phyloP scores from a whole-genome alignment of 352 stramenopile species.

The Globisporangium lucens region DNA sequence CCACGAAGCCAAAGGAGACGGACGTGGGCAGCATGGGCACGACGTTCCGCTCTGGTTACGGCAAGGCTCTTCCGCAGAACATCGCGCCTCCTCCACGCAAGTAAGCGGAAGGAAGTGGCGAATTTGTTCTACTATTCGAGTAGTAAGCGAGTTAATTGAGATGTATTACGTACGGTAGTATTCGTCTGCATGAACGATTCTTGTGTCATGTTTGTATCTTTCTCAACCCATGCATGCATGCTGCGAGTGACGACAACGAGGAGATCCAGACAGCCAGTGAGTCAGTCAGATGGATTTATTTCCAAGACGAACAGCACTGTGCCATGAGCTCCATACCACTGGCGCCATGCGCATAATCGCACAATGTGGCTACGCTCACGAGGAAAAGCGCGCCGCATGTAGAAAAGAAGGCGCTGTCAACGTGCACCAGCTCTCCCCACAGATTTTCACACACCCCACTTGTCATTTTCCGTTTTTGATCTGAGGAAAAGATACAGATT shows the following conservation, averaged over 20 bases:
- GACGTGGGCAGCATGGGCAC: slow-evolving; percentile 81
- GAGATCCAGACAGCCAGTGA: not conserved
- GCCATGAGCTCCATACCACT: slow-evolving; percentile 1
- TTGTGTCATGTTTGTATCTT: not conserved
- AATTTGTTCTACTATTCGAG: not conserved
- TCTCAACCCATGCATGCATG: not conserved
- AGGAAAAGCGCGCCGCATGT: not conserved
- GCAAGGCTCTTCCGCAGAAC: slow-evolving; percentile 86
- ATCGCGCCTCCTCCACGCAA: slow-evolving; percentile 74
- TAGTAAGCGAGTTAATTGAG: slow-evolving; percentile 1
- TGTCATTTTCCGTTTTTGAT: not conserved
- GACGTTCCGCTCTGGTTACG: slow-evolving; percentile 87
- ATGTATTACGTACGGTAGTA: slow-evolving; percentile 9
- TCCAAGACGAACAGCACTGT: not conserved
- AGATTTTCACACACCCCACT: not conserved
- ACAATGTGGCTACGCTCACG: not conserved
- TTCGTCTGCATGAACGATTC: not conserved
- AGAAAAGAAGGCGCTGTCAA: not conserved
- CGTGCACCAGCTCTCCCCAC: slow-evolving; percentile 3
- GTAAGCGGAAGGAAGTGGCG: slow-evolving; percentile 30
- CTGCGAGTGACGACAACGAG: not conserved
- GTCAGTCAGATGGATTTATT: not conserved
- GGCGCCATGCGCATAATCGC: not conserved
- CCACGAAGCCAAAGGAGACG: slow-evolving; percentile 77
- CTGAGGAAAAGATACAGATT: slow-evolving; percentile 10